A percentile compares a stretch with the other conserved stretches of the same genome.
phyloP scores from a whole-genome alignment of 2,329 filamentous ascomycete species.

The Microcyclosporella mali region DNA sequence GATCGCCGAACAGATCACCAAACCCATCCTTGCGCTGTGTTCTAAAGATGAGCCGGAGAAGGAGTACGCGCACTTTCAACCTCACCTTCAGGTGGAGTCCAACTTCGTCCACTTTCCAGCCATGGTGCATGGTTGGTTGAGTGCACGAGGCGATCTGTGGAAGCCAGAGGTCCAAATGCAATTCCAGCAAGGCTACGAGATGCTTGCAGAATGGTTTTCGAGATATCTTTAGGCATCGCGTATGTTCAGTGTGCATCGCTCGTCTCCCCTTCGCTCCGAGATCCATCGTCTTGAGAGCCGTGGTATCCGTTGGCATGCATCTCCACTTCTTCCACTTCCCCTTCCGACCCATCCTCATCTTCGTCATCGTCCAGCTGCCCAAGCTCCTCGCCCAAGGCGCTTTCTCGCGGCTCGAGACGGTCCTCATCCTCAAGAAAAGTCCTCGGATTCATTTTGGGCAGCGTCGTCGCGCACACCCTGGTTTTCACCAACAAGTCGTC shows the following conservation, averaged over 20 bases:
- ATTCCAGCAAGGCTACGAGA: constrained; percentile 2
- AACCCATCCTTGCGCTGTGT: constrained; percentile 1
- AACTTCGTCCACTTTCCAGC: constrained; percentile 1
- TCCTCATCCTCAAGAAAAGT: constrained; percentile 84
- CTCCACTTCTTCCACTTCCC: constrained; percentile 20
- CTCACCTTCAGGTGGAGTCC: background rate
- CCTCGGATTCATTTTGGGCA: constrained; percentile 85
- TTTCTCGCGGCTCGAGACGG: constrained; percentile 75
- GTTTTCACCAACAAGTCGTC: constrained; percentile 87
- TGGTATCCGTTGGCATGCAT: constrained; percentile 16
- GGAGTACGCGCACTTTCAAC: constrained; percentile 1
- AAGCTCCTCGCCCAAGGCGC: constrained; percentile 69
- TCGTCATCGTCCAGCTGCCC: constrained; percentile 63
- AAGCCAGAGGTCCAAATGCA: constrained; percentile 1
- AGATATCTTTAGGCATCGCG: background rate
- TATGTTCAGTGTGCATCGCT: constrained; percentile 20
- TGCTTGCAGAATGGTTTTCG: constrained; percentile 1
- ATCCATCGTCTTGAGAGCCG: constrained; percentile 2
- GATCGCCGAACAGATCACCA: constrained; percentile 1
- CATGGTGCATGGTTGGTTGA: constrained; percentile 4
- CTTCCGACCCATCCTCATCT: constrained; percentile 38
- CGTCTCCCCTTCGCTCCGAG: constrained; percentile 17
- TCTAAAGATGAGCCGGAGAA: constrained; percentile 2
- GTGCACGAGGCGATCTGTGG: constrained; percentile 3
- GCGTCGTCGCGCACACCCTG: constrained; percentile 79